Conservation (phyloP, 1,139 yeast species). For the Arxiozyma heterogenica region DNA sequence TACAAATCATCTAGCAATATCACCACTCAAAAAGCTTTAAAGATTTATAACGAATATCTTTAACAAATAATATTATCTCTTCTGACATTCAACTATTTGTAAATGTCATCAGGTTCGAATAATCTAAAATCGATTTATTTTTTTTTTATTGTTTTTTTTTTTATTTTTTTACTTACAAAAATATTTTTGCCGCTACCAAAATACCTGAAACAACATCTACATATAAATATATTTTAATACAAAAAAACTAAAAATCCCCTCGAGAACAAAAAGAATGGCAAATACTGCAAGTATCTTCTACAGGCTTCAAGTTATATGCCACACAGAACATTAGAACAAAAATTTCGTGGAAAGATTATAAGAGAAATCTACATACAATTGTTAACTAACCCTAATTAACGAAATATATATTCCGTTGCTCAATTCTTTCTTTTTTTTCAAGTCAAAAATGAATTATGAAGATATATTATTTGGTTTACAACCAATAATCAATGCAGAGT, state of each 20-base stretch:
- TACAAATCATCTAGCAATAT: no score
- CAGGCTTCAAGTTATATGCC: background rate
- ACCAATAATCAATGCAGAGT: slow-evolving; percentile 20
- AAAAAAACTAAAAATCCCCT: no score
- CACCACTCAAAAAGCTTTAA: background rate
- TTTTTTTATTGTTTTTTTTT: no score
- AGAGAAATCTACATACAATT: background rate
- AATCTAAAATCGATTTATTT: background rate
- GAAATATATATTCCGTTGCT: no score
- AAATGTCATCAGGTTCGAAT: background rate
- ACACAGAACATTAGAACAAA: background rate
- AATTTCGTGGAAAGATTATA: background rate
- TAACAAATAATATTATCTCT: background rate
- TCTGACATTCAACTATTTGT: background rate
- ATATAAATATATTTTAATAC: no score
- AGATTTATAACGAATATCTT: no score
- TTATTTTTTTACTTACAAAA: no score
- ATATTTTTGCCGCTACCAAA: background rate
- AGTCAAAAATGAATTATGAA: slow-evolving; percentile 28
- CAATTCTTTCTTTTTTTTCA: no score
- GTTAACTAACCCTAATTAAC: no score
- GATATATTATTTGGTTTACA: slow-evolving; percentile 24
- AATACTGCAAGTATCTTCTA: no score
- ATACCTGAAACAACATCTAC: background rate
- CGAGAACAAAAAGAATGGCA: background rate